These are phyloP conservation scores for Cladophialophora psammophila DNA, from an alignment of 2,329 filamentous ascomycete genomes.

Conservation along the genomic window DNA sequence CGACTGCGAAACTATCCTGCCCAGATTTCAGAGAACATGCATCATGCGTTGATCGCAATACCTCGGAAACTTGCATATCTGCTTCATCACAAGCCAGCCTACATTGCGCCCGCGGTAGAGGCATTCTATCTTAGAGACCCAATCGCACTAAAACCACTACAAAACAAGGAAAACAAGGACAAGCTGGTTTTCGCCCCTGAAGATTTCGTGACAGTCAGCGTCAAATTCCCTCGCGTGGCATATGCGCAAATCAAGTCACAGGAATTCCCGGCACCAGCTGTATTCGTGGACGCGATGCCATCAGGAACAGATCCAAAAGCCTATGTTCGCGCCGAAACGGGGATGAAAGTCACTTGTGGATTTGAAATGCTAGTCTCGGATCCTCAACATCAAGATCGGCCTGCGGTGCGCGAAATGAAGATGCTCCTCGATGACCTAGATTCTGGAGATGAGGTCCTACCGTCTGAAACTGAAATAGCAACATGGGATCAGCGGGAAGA, in stretches of 20 bases:
- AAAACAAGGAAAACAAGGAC: slow-evolving; percentile 59
- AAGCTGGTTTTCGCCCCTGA: slow-evolving; percentile 72
- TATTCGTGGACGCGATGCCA: slow-evolving; percentile 58
- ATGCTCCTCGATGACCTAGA: slow-evolving; percentile 78
- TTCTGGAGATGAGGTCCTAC: slow-evolving; percentile 74
- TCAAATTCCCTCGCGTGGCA: slow-evolving; percentile 84
- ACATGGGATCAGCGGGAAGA: slow-evolving; percentile 77
- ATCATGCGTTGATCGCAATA: slow-evolving; percentile 75
- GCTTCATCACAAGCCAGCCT: slow-evolving; percentile 75
- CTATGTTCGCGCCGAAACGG: slow-evolving; percentile 65
- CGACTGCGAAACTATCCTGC: slow-evolving; percentile 82
- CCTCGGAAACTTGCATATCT: slow-evolving; percentile 84
- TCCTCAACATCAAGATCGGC: slow-evolving; percentile 71
- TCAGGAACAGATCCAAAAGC: slow-evolving; percentile 54
- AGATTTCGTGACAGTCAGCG: slow-evolving; percentile 80
- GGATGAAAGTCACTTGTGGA: slow-evolving; percentile 89
- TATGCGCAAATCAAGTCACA: slow-evolving; percentile 92
- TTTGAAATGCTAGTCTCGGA: slow-evolving; percentile 85
- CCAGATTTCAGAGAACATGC: slow-evolving; percentile 76
- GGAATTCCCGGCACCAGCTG: slow-evolving; percentile 72
- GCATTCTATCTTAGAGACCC: slow-evolving; percentile 92
- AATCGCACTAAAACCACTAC: slow-evolving; percentile 72
- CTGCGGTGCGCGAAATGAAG: slow-evolving; percentile 75
- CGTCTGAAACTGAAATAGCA: slow-evolving; percentile 74
- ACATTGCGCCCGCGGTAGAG: slow-evolving; percentile 84